Evolutionary conservation across 1,139 yeast species (phyloP).

Genomic region (Yamadazyma songkhlaensis): DNA sequence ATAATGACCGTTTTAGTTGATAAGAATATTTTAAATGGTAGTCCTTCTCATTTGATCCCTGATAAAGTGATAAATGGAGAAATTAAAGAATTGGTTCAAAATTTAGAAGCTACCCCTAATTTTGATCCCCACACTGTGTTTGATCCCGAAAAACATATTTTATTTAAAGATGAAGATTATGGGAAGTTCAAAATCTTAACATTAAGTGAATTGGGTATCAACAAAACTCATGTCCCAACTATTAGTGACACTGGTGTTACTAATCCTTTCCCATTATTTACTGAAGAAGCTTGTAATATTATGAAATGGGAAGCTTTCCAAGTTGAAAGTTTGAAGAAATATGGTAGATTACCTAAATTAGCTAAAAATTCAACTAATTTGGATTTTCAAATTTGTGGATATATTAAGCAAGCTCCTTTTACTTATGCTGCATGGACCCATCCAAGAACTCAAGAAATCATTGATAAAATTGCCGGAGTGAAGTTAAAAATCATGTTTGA

Average conservation of each 20-base stretch:
- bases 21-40: constrained; percentile 15
- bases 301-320: constrained; percentile 31
- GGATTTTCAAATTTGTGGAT: constrained; percentile 33
- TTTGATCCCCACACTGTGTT: constrained; percentile 25
- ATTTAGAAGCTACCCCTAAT: constrained; percentile 20
- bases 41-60: constrained; percentile 17
- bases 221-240: constrained; percentile 24
- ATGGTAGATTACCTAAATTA: constrained; percentile 25
- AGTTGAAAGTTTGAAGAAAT: constrained; percentile 19
- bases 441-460: constrained; percentile 19
- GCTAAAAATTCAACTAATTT: constrained; percentile 22
- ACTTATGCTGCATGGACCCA: constrained; percentile 20
- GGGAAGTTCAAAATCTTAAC: constrained; percentile 19
- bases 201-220: constrained; percentile 23
- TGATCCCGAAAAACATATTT: constrained; percentile 25
- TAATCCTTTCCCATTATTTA: constrained; percentile 29
- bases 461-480: constrained; percentile 22
- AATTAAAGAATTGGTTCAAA: constrained; percentile 16
- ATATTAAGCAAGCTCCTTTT: constrained; percentile 23
- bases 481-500: constrained; percentile 23
- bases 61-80: constrained; percentile 22
- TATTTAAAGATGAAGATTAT: constrained; percentile 21
- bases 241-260: constrained; percentile 26
- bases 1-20: background rate
- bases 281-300: constrained; percentile 31